Evolutionary conservation across 257 asterid genomes (phyloP).

Genomic region (Lycium barbarum): DNA sequence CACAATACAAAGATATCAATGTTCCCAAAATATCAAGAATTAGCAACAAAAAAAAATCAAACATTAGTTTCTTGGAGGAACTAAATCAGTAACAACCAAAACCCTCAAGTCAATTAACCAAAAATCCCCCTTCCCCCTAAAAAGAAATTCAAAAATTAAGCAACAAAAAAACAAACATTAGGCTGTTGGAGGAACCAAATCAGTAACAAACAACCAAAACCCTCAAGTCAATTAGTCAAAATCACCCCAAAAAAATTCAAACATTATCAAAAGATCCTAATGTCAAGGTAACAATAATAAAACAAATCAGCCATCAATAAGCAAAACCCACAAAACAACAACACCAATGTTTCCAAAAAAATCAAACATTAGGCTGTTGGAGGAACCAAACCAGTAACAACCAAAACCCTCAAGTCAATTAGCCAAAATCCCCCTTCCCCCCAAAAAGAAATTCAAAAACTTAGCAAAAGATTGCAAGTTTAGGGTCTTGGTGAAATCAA

Average conservation of each 20-base stretch:
- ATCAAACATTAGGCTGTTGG: background rate
- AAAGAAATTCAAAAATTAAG: background rate
- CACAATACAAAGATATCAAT: constrained; percentile 26
- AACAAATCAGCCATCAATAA: constrained; percentile 29
- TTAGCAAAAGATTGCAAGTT: constrained; percentile 30
- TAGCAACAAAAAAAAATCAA: background rate
- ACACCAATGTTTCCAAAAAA: background rate
- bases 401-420: background rate
- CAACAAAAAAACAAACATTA: background rate
- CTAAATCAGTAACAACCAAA: background rate
- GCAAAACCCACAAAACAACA: constrained; percentile 29
- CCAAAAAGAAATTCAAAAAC: background rate
- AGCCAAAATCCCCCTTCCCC: too few species aligned
- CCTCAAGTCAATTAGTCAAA: background rate
- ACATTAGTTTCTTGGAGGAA: background rate
- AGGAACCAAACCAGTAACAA: background rate
- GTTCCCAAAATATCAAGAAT: too few species aligned
- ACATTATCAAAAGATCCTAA: background rate
- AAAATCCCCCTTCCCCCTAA: background rate
- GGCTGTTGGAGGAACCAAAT: background rate
- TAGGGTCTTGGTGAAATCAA: background rate
- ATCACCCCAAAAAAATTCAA: background rate
- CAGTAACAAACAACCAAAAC: background rate
- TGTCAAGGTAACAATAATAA: too few species aligned
- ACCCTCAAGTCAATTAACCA: background rate